phyloP scores from a whole-genome alignment of 2,329 filamentous ascomycete genomes.

The Colletotrichum gigasporum region DNA sequence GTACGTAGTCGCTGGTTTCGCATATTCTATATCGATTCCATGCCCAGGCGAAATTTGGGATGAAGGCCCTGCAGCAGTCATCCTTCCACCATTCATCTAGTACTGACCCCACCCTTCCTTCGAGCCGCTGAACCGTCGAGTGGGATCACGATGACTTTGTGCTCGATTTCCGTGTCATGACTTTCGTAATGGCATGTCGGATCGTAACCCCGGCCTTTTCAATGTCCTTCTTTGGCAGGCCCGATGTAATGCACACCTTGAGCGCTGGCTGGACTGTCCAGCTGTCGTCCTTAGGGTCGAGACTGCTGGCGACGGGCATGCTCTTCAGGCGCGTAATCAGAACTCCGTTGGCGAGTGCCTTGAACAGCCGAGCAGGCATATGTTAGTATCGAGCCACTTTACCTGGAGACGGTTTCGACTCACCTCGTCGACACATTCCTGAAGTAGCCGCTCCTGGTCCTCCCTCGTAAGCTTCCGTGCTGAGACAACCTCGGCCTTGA shows the following conservation, averaged over 20 bases:
- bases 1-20: background rate
- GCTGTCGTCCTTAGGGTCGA: slow-evolving; percentile 73
- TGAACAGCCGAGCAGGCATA: background rate
- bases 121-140: background rate
- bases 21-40: background rate
- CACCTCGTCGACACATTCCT: slow-evolving; percentile 98
- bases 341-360: slow-evolving; percentile 88
- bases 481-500: slow-evolving; percentile 85
- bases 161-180: slow-evolving; percentile 75
- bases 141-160: slow-evolving; percentile 38
- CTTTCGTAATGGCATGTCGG: slow-evolving; percentile 91
- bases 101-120: background rate
- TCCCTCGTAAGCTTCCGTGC: slow-evolving; percentile 72
- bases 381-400: slow-evolving; percentile 1
- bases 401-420: slow-evolving; percentile 38
- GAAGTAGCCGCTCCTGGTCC: slow-evolving; percentile 85
- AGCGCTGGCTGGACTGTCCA: slow-evolving; percentile 82
- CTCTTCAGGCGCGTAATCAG: slow-evolving; percentile 88
- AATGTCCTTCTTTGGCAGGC: slow-evolving; percentile 90
- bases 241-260: slow-evolving; percentile 90
- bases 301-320: slow-evolving; percentile 71
- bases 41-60: background rate
- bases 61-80: background rate
- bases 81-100: background rate
- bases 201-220: slow-evolving; percentile 92